Evolutionary conservation across 2,329 filamentous ascomycete genomes (phyloP), one percentile per base, ranked within the genome.

Genomic region (Ascochyta rabiei): DNA sequence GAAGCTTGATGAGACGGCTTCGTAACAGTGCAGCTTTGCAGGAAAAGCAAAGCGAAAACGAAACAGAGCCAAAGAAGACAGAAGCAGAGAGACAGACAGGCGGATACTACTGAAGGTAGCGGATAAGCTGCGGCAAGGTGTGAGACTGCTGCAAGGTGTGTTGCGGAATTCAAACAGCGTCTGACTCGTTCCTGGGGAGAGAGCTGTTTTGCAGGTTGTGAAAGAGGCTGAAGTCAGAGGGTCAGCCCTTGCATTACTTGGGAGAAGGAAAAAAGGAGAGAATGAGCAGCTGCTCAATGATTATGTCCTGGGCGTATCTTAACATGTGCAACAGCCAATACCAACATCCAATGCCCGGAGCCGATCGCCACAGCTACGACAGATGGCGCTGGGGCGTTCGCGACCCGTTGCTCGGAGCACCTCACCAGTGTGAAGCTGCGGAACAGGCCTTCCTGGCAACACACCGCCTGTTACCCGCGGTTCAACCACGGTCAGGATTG

Each of bases 201-300:
- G 60, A 61, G 61, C 60, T 57, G 60, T 57, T 51, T 48, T 52
- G 46, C 51, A 56, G 45, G 59, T 38, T 56, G 46, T 34, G 59
- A 52, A 56, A 51, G 56, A 62, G 63, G 63, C 53, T 63, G 55
- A 62, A 61, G 59, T 60, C 52, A 61, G 61, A 63, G 61, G 57
- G 60, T 60, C 62, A 62, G 70, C 62, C 71, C 70, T 74, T 74
- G 69, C 69, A 67, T 73, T 62, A 62, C 67, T 66, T 62, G 62
- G 67, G 64, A 67, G 67, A 64, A 66, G 67, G 64, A 67, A 66
- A 64, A 66, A 69, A 66, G 48, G 53, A 56, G 59, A 57, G 59
- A 59, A 68, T 60, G 63, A 48, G 63, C 54, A 64, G 39, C 57
- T 33, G 46, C 53, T 40, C 37, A 51, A 44, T 55, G 51, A 43